Conservation (phyloP, 768 basidiomycete genomes). For the Chalciporus pseudorubinellus region DNA sequence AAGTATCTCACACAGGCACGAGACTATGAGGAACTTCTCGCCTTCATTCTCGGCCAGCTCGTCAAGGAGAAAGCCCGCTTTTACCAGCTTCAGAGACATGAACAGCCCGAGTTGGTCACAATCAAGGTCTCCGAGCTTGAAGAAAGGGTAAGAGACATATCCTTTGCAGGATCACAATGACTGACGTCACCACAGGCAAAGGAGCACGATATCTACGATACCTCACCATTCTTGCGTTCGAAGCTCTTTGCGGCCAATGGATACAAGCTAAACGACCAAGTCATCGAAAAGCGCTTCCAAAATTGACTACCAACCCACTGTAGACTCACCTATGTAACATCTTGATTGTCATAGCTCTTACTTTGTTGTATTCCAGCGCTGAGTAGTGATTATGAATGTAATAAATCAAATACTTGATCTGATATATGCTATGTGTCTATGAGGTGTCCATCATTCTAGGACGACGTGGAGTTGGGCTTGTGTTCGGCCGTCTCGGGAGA, state of each 20-base stretch:
- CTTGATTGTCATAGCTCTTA: constrained; percentile 7
- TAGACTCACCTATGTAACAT: constrained; percentile 2
- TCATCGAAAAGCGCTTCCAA: constrained; percentile 75
- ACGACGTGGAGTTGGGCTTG: constrained; percentile 10
- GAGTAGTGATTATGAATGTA: constrained; percentile 31
- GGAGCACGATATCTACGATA: constrained; percentile 95
- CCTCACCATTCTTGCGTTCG: constrained; percentile 79
- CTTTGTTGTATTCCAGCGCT: constrained; percentile 20
- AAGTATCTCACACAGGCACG: constrained; percentile 96
- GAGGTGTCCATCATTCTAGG: constrained; percentile 16
- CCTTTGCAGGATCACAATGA: neutral
- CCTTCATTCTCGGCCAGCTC: constrained; percentile 91
- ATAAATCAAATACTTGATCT: constrained; percentile 25
- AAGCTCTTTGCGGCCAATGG: constrained; percentile 87
- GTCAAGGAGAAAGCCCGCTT: constrained; percentile 91
- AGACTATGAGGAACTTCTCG: constrained; percentile 93
- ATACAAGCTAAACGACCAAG: constrained; percentile 64
- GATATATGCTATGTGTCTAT: constrained; percentile 23
- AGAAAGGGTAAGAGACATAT: constrained; percentile 60
- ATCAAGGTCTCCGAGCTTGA: constrained; percentile 84
- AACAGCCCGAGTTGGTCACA: constrained; percentile 73
- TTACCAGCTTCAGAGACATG: constrained; percentile 71
- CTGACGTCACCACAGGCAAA: constrained; percentile 62
- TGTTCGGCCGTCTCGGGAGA: constrained; percentile 10
- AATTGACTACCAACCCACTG: constrained; percentile 20